phyloP scores from a whole-genome alignment of 2,329 filamentous ascomycete genomes.

The Knufia petricola region DNA sequence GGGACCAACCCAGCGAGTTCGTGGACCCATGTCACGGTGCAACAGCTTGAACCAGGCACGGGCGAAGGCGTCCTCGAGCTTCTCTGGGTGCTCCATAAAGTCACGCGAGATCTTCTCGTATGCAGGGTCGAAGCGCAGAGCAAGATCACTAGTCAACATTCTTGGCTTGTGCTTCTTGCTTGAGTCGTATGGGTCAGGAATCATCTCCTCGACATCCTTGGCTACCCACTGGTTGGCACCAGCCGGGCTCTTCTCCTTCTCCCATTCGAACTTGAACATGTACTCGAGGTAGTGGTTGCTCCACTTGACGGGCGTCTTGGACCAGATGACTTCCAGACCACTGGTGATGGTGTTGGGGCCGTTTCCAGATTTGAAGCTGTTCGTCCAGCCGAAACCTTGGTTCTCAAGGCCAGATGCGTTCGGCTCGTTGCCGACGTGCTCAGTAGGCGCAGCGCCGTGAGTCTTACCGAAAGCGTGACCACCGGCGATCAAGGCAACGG shows the following conservation, averaged over 20 bases:
- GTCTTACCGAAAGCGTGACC: slow-evolving; percentile 75
- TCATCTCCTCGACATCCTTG: slow-evolving; percentile 55
- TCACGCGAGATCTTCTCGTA: slow-evolving; percentile 68
- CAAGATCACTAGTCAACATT: slow-evolving; percentile 68
- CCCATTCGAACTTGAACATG: slow-evolving; percentile 71
- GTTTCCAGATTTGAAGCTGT: slow-evolving; percentile 54
- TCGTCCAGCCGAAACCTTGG: slow-evolving; percentile 66
- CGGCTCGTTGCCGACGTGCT: slow-evolving; percentile 59
- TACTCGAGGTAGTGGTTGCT: slow-evolving; percentile 66
- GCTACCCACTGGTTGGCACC: slow-evolving; percentile 71
- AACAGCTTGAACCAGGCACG: slow-evolving; percentile 77
- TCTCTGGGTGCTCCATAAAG: slow-evolving; percentile 58
- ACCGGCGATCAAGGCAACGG: slow-evolving; percentile 67
- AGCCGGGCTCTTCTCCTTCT: slow-evolving; percentile 63
- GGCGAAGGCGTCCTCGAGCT: slow-evolving; percentile 60
- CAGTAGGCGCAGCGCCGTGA: slow-evolving; percentile 58
- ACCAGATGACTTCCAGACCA: slow-evolving; percentile 73
- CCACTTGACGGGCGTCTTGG: slow-evolving; percentile 65
- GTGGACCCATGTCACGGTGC: slow-evolving; percentile 69
- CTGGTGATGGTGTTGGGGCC: slow-evolving; percentile 65
- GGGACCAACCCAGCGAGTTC: slow-evolving; percentile 61
- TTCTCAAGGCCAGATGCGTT: slow-evolving; percentile 53
- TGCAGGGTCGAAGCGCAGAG: slow-evolving; percentile 59
- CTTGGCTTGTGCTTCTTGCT: slow-evolving; percentile 63
- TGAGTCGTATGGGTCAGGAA: slow-evolving; percentile 61